Evolutionary conservation across 2,329 filamentous ascomycete genomes (phyloP).

Genomic region (Colletotrichum sp.): DNA sequence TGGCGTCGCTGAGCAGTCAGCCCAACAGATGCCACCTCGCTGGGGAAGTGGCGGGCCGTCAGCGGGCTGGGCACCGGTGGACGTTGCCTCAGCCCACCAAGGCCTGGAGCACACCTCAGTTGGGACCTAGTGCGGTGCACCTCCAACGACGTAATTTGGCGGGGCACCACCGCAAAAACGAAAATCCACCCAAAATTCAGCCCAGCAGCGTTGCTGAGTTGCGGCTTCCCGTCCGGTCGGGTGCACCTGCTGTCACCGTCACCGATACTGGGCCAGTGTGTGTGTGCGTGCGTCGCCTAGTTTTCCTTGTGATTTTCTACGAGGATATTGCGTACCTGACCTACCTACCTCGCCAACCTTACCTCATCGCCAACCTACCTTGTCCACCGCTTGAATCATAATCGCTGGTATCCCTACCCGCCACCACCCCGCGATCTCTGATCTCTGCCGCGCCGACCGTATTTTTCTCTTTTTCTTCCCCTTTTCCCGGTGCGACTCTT

Average conservation of each 20-base stretch:
- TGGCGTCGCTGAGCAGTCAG: not conserved
- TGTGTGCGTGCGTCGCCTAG: not conserved
- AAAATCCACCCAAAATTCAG: constrained; percentile 12
- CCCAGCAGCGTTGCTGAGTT: not conserved
- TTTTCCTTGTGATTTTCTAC: not conserved
- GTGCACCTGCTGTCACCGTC: not conserved
- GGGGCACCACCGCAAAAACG: constrained; percentile 23
- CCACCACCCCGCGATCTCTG: not conserved
- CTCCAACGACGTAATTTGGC: constrained; percentile 24
- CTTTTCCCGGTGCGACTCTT: not conserved
- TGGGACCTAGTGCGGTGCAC: not conserved
- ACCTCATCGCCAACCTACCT: not conserved
- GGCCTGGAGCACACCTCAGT: not conserved
- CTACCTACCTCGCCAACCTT: not conserved
- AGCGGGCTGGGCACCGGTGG: not conserved
- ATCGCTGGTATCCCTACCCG: not conserved
- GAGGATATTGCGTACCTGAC: not conserved
- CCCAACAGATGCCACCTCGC: not conserved
- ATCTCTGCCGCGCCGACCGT: not conserved
- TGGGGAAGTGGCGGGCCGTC: not conserved
- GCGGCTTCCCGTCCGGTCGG: not conserved
- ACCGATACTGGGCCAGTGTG: not conserved
- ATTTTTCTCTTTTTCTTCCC: not conserved
- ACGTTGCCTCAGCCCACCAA: not conserved
- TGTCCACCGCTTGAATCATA: not conserved